Conservation (phyloP, 805 yeast species). For the Huiozyma sinensis region DNA sequence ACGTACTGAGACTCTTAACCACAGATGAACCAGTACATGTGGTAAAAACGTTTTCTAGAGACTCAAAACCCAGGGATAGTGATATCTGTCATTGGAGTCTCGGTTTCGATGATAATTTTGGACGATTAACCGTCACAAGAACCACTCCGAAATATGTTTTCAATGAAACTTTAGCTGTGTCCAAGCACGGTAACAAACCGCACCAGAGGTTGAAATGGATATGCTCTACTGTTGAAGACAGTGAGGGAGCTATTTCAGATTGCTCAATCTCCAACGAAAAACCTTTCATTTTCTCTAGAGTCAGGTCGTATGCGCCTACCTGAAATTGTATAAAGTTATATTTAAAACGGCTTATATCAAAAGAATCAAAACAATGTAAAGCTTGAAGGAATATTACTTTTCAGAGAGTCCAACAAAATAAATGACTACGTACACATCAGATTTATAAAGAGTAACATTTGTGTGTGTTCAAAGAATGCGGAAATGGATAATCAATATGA, state of each 20-base stretch:
- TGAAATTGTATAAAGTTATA: too few relatives aligned
- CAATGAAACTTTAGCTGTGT: constrained; percentile 50
- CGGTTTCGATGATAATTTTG: constrained; percentile 38
- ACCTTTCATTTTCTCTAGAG: constrained; percentile 67
- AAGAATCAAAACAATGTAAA: too few relatives aligned
- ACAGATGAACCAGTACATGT: constrained; percentile 61
- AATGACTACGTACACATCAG: neutral
- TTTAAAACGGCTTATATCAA: too few relatives aligned
- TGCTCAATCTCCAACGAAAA: constrained; percentile 63
- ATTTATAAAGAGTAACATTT: too few relatives aligned
- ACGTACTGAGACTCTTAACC: constrained; percentile 57
- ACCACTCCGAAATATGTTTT: constrained; percentile 51
- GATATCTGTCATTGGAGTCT: constrained; percentile 49
- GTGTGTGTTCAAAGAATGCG: too few relatives aligned
- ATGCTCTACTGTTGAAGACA: constrained; percentile 45
- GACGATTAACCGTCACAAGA: constrained; percentile 46
- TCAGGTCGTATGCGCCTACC: constrained; percentile 26
- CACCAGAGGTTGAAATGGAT: constrained; percentile 71
- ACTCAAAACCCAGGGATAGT: constrained; percentile 28
- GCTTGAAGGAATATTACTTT: neutral
- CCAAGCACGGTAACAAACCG: constrained; percentile 47
- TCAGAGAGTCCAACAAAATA: neutral
- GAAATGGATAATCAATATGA: too few relatives aligned
- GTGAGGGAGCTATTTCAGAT: constrained; percentile 43
- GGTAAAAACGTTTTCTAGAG: constrained; percentile 41